A percentile compares a stretch with the other conserved stretches of the same genome.
Evolutionary conservation across 768 basidiomycete genomes (phyloP).

Genomic region (Mrakia gelida): DNA sequence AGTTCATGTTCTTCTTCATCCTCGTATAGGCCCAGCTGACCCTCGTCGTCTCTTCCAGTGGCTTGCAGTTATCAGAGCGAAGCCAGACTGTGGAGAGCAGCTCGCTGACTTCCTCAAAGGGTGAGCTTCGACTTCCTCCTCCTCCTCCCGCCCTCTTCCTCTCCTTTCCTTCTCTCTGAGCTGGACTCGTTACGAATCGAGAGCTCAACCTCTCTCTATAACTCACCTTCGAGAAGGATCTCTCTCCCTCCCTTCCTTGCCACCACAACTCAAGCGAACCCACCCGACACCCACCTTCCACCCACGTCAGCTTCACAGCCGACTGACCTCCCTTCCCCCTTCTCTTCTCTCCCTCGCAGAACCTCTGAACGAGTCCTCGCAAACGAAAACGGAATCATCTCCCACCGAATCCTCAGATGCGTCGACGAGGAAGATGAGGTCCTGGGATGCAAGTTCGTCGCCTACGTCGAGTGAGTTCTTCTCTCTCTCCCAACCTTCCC

Average conservation of each 20-base stretch:
- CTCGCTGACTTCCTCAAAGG: slow-evolving; percentile 3
- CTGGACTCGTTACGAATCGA: neutral
- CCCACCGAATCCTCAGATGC: slow-evolving; percentile 23
- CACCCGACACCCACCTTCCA: no score
- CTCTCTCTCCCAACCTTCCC: neutral
- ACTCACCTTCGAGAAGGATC: no score
- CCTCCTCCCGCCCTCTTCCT: neutral
- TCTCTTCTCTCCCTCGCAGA: neutral
- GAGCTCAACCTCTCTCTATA: no score
- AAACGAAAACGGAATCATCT: slow-evolving; percentile 20
- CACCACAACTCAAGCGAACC: no score
- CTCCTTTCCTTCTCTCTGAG: neutral
- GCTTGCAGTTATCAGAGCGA: neutral
- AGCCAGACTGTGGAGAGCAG: neutral
- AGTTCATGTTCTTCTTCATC: neutral
- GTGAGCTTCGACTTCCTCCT: neutral
- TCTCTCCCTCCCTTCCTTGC: no score
- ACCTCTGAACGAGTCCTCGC: slow-evolving; percentile 17
- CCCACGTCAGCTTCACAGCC: no score
- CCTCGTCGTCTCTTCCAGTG: neutral
- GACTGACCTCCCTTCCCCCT: no score
- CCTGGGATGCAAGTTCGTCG: neutral
- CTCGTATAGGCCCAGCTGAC: neutral
- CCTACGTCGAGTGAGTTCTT: slow-evolving; percentile 21
- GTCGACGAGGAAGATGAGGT: slow-evolving; percentile 22